A percentile compares a stretch with the other conserved stretches of the same genome.
phyloP scores from a whole-genome alignment of 169 alveolate species.

The Babesia ovata region DNA sequence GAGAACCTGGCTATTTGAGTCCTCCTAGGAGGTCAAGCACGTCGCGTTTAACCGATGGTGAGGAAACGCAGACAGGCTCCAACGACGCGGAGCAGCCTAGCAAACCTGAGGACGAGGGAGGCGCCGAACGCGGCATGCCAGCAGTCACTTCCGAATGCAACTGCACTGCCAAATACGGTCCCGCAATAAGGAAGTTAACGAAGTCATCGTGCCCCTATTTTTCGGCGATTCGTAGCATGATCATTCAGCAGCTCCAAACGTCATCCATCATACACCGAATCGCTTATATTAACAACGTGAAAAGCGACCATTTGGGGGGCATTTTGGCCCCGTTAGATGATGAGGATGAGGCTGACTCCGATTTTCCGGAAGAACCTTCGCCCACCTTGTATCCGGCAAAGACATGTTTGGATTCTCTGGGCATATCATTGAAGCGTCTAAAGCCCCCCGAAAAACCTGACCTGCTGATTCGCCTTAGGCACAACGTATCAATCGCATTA shows the following conservation, averaged over 20 bases:
- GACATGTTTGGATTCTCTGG: conserved; percentile 23
- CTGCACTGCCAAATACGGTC: background rate
- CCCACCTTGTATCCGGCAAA: background rate
- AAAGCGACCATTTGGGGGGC: background rate
- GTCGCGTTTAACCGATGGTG: background rate
- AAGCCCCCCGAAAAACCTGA: background rate
- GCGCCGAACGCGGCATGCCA: background rate
- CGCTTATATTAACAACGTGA: background rate
- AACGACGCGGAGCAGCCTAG: no score
- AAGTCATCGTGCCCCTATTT: conserved; percentile 1
- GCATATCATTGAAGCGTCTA: conserved; percentile 20
- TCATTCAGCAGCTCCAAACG: conserved; percentile 10
- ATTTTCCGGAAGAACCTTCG: background rate
- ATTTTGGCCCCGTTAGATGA: background rate
- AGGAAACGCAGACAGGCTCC: background rate
- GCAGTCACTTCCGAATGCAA: background rate
- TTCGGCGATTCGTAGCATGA: background rate
- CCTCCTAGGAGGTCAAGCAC: background rate
- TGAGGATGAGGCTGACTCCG: background rate
- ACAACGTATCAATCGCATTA: conserved; percentile 33
- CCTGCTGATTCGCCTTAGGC: conserved; percentile 26
- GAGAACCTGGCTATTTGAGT: background rate
- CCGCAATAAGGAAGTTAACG: conserved; percentile 2
- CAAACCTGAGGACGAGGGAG: background rate
- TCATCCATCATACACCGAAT: background rate